A percentile compares a stretch with the other conserved stretches of the same genome.
These are phyloP conservation scores for Quillaja saponaria DNA, from an alignment of 306 rosid genomes.

Conservation along the genomic window DNA sequence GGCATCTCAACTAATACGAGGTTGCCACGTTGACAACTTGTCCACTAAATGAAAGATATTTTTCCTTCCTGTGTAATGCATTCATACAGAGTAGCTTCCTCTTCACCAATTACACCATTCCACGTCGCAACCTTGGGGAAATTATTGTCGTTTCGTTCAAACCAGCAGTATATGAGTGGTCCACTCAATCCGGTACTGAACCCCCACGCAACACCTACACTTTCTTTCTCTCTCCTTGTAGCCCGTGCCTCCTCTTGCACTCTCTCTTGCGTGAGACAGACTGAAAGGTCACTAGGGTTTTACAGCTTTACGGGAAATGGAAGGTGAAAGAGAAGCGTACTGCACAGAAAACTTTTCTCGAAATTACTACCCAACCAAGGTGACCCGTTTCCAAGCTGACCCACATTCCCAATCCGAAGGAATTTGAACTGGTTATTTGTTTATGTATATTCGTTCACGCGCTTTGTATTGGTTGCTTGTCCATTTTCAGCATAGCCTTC, in stretches of 20 bases:
- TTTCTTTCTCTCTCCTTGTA: background rate
- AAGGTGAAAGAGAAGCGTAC: background rate
- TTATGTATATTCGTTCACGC: too few species aligned
- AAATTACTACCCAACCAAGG: background rate
- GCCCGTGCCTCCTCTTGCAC: background rate
- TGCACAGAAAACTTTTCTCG: background rate
- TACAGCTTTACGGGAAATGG: constrained; percentile 4
- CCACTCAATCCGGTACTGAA: background rate
- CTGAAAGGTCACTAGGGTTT: constrained; percentile 1
- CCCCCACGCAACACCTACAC: constrained; percentile 15
- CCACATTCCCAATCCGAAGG: too few species aligned
- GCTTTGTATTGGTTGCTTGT: too few species aligned
- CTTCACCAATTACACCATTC: background rate
- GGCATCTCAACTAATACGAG: background rate
- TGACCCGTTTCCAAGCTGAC: background rate
- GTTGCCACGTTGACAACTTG: background rate
- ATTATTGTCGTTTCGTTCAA: constrained; percentile 11
- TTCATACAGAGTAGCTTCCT: background rate
- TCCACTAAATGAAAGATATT: constrained; percentile 21
- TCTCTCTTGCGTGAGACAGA: too few species aligned
- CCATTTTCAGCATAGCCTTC: too few species aligned
- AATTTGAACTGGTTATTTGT: too few species aligned
- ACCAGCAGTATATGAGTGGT: background rate
- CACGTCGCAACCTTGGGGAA: constrained; percentile 17
- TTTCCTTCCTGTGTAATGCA: background rate